Base-by-base conservation (phyloP, 2,329 filamentous ascomycete species). In the Chrysosporium keratinophilum region DNA sequence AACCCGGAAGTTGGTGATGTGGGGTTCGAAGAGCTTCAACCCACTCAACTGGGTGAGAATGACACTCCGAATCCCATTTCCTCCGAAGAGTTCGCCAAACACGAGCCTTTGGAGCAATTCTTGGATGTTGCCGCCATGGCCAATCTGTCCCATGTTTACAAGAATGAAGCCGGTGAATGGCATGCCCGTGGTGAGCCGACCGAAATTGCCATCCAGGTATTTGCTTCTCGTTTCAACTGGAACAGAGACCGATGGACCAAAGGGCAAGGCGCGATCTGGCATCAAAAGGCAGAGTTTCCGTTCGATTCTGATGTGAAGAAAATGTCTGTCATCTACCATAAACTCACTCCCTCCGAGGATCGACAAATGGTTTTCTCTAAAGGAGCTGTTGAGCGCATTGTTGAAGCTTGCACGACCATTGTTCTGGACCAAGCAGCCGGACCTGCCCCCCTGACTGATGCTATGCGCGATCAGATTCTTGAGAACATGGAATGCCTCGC, bases 271-370 rank as follows among this genome's bases (percentile, higher is more conserved):
- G 70, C 77, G 0, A 61, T 71, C 28, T 84, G 80, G 80, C 71
- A 69, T 17, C 74, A 84, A 59, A 69, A 82, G 20, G 79, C 81
- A 1, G 85, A 88, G 61, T 86, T 84, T 55, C 84, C 83, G 0
- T 88, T 88, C 58, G 84, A 88, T 63, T 87, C 83, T 0, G 80
- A 80, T 54, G 78, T 87, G 58, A 88, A 88, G 72, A 85, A 83
- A 61, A 88, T 88, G 84, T 85, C 83, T 0, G 83, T 86, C 37
- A 81, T 87, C 51, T 85, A 84, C 65, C 61, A 65, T 10, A 63
- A 65, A 56, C 59, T 5, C 52, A 56, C 41, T 51, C 55, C 12
- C 37, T 34, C 60, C 20, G 58, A 63, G 23, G 58, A 62, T 15
- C 57, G 44, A 1, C 58, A 68, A 28, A 70, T 67, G 65, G 61